phyloP scores from a whole-genome alignment of 352 stramenopile species.

The Pythium scleroteichum region DNA sequence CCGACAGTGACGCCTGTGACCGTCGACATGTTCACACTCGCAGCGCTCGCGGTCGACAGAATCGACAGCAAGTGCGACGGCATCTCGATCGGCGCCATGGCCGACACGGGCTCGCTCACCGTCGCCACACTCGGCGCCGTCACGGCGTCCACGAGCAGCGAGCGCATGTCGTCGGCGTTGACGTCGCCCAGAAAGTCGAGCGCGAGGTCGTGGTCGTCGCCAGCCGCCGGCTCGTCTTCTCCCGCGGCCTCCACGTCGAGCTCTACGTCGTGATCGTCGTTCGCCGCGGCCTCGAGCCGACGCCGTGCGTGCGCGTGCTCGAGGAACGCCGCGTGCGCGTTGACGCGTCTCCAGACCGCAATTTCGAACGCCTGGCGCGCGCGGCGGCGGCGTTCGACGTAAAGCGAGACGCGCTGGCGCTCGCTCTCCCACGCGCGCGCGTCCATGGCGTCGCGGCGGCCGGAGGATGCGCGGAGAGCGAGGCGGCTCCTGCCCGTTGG shows the following conservation, averaged over 20 bases:
- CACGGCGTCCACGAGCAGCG: constrained; percentile 47
- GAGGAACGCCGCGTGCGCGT: constrained; percentile 17
- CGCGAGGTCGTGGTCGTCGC: constrained; percentile 23
- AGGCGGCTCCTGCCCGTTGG: not conserved
- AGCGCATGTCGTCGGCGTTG: constrained; percentile 50
- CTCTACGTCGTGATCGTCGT: not conserved
- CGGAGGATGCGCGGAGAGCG: not conserved
- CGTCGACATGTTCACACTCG: not conserved
- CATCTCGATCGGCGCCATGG: constrained; percentile 23
- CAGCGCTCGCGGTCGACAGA: constrained; percentile 6
- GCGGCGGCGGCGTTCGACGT: constrained; percentile 14
- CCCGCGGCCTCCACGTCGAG: constrained; percentile 22
- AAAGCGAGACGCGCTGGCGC: constrained; percentile 10
- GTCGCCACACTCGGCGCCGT: not conserved
- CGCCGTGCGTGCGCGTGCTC: constrained; percentile 42
- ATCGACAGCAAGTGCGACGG: constrained; percentile 27
- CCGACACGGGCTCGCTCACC: not conserved
- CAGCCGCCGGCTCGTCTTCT: constrained; percentile 10
- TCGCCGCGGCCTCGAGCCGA: constrained; percentile 11
- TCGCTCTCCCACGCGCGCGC: constrained; percentile 11
- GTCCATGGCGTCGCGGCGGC: no score
- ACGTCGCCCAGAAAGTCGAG: constrained; percentile 63
- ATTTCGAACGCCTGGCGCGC: constrained; percentile 1
- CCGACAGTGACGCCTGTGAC: not conserved
- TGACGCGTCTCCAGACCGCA: constrained; percentile 14